Evolutionary conservation across 2,329 filamentous ascomycete genomes (phyloP).

Genomic region (Delphinella strobiligena): DNA sequence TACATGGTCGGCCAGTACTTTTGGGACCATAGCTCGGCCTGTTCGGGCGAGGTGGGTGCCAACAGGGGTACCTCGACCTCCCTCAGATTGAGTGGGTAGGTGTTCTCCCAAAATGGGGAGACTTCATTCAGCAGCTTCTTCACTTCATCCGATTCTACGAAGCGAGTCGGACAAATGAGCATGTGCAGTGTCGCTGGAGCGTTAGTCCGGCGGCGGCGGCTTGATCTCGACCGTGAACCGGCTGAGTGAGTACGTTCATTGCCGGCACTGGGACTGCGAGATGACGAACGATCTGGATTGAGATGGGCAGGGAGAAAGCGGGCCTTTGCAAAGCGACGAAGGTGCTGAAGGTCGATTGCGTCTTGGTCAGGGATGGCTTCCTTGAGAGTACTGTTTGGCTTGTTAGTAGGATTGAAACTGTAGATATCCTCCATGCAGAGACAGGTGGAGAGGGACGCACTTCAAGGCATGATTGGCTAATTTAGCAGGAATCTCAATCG

Average conservation of each 20-base stretch:
- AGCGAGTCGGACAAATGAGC: slow-evolving; percentile 37
- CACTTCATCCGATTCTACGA: slow-evolving; percentile 44
- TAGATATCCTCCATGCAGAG: slow-evolving; percentile 6
- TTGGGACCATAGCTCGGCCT: slow-evolving; percentile 61
- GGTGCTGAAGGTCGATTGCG: slow-evolving; percentile 39
- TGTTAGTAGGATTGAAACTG: slow-evolving; percentile 11
- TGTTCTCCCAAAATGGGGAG: slow-evolving; percentile 26
- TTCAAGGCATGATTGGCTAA: slow-evolving; percentile 60
- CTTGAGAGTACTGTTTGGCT: slow-evolving; percentile 34
- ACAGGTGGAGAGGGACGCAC: no score
- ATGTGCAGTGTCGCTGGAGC: slow-evolving; percentile 32
- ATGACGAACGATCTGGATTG: slow-evolving; percentile 5
- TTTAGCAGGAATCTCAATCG: slow-evolving; percentile 60
- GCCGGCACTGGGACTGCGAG: slow-evolving; percentile 7
- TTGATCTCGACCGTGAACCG: slow-evolving; percentile 8
- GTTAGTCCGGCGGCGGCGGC: slow-evolving; percentile 10
- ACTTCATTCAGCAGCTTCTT: slow-evolving; percentile 24
- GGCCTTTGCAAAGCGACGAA: slow-evolving; percentile 62
- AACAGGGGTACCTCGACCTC: slow-evolving; percentile 58
- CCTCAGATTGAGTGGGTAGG: slow-evolving; percentile 41
- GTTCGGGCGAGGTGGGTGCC: slow-evolving; percentile 62
- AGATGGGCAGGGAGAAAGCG: slow-evolving; percentile 21
- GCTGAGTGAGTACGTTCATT: slow-evolving; percentile 7
- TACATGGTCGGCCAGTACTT: slow-evolving; percentile 79
- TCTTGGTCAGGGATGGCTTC: slow-evolving; percentile 31